Conservation (phyloP, 352 stramenopile genomes). For the Phytophthora megakarya region DNA sequence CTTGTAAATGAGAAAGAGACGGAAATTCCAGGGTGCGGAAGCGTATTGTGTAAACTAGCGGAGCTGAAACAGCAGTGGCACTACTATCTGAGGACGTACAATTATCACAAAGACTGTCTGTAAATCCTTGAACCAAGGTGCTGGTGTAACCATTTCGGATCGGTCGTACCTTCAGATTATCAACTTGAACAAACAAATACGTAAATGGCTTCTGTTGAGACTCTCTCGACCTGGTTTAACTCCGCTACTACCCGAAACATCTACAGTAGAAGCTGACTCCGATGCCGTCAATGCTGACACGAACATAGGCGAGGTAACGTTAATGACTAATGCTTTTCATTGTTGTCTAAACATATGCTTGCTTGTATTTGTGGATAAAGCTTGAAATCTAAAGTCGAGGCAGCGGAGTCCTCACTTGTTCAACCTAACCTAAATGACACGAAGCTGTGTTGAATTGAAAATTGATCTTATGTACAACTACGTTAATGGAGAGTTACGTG, state of each 20-base stretch:
- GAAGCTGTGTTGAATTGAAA: slow-evolving; percentile 27
- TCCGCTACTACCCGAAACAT: neutral
- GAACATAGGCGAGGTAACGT: too few relatives aligned
- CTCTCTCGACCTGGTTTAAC: neutral
- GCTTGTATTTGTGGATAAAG: too few relatives aligned
- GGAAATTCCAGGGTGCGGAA: slow-evolving; percentile 32
- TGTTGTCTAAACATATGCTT: too few relatives aligned
- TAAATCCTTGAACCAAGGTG: slow-evolving; percentile 30
- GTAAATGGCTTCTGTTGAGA: slow-evolving; percentile 13
- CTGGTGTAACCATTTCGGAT: slow-evolving; percentile 9
- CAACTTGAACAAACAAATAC: neutral
- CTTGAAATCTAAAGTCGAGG: neutral
- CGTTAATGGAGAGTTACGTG: slow-evolving; percentile 7
- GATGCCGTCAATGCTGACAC: neutral
- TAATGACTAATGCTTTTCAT: too few relatives aligned
- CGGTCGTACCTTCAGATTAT: slow-evolving; percentile 14
- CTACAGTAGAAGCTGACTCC: slow-evolving; percentile 2
- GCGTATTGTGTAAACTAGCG: slow-evolving; percentile 30
- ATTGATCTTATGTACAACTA: slow-evolving; percentile 17
- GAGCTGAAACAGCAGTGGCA: slow-evolving; percentile 36
- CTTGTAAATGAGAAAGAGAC: slow-evolving; percentile 50
- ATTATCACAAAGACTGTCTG: slow-evolving; percentile 37
- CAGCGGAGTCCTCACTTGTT: neutral
- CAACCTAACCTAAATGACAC: neutral
- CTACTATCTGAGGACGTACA: slow-evolving; percentile 42